phyloP scores from a whole-genome alignment of 1,284 basidiomycete species.

The Rhodotorula sp. region DNA sequence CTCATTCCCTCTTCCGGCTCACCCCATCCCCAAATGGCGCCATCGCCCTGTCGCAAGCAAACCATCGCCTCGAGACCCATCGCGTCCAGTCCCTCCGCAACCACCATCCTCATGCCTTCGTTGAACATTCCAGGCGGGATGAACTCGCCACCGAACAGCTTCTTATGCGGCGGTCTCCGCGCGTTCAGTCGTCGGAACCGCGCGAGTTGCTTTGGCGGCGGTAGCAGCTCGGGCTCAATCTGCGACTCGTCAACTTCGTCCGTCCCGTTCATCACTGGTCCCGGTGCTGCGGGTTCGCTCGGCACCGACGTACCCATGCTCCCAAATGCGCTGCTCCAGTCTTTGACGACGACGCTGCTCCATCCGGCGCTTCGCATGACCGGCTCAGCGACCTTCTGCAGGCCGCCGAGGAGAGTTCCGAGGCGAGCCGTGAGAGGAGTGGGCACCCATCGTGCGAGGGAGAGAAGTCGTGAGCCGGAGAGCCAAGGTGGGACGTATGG shows the following conservation, averaged over 20 bases:
- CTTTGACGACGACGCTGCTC: background rate
- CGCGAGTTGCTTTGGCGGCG: slow-evolving; percentile 1
- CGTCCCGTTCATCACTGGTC: background rate
- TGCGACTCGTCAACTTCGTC: background rate
- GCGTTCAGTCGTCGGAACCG: slow-evolving; percentile 2
- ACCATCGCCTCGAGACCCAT: slow-evolving; percentile 33
- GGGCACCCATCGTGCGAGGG: slow-evolving; percentile 21
- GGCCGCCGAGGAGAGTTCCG: background rate
- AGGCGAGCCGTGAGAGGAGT: background rate
- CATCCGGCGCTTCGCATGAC: background rate
- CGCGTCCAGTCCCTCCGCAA: slow-evolving; percentile 14
- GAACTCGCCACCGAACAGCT: slow-evolving; percentile 19
- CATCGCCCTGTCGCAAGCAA: slow-evolving; percentile 22
- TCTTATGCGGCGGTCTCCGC: background rate
- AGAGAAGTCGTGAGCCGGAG: slow-evolving; percentile 7
- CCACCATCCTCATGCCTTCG: slow-evolving; percentile 9
- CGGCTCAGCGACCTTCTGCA: background rate
- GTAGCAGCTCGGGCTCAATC: background rate
- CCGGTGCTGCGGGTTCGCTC: background rate
- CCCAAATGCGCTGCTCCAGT: background rate
- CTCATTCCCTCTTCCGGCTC: background rate
- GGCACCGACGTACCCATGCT: background rate
- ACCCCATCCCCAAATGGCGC: slow-evolving; percentile 20
- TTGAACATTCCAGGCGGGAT: background rate
- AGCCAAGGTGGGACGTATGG: slow-evolving; percentile 22